Evolutionary conservation across 306 rosid species (phyloP), one percentile per base, ranked within the genome.

Genomic region (Prunus campanulata): DNA sequence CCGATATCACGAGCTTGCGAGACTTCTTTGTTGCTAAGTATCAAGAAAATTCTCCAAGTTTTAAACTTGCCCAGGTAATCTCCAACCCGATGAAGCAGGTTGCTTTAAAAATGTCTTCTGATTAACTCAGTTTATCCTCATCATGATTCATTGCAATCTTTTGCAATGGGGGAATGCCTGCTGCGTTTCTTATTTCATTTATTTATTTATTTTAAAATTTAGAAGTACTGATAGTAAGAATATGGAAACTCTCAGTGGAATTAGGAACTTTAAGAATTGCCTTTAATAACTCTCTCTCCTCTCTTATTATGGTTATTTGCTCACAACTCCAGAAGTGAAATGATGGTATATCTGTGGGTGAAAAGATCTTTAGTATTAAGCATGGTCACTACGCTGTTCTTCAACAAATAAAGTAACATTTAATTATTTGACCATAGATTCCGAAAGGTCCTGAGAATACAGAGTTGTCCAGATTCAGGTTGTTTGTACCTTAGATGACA

Each of bases 31-130:
- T 81, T 83, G 94, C 97, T 71, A 96, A 96, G 89, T 91, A 92
- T 84, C 74, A 88, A 86, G 97, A 92, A 87, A 87, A 88, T 79
- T 96, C 99, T 71, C 91, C 98, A 11, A 91, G 93, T 87, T 96
- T 96, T 88, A 96, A 93, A 90, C 98, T 91, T 85, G 99, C 98
- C 42, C 99, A 96, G 99, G 99, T 96, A 89, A 80, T 81, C 55
- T 75, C 56, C 80, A 62, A 66, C 67, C 47, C 79, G 68, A 78
- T 70, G 30, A 60, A n/a, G n/a, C 32, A 55, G 19, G 9, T 54
- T 11, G 49, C 60, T 27, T 44, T 51, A 16, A 15, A 48, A 27
- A 51, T 1, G 64, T 44, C 6, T 46, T 22, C 6, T 75, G 24
- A 20, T 50, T 79, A 8, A 47, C 78, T 51, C 74, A 77, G 47